phyloP scores from a whole-genome alignment of 257 asterid genomes.

The Vinca minor region DNA sequence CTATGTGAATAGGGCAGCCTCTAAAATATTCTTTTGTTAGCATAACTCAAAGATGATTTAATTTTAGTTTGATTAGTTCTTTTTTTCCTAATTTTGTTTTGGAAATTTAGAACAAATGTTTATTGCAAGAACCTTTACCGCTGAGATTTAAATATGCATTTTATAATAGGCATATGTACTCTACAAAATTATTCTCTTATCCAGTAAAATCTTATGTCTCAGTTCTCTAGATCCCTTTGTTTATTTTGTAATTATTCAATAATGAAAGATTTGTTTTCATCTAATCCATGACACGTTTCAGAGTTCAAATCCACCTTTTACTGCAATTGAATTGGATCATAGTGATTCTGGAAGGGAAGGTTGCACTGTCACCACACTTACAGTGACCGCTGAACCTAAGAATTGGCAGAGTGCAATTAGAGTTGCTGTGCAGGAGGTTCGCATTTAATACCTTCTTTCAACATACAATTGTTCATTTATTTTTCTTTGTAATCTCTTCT shows the following conservation, averaged over 20 bases:
- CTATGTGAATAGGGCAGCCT: constrained; percentile 3
- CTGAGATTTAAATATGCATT: neutral
- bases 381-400: constrained; percentile 90
- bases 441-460: constrained; percentile 15
- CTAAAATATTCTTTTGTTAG: neutral
- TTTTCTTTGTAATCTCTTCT: constrained; percentile 2
- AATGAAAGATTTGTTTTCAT: constrained; percentile 4
- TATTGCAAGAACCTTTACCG: neutral
- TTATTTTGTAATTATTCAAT: neutral
- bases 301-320: constrained; percentile 99
- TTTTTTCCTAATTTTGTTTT: neutral
- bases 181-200: neutral
- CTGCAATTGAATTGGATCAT: constrained; percentile 96
- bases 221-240: neutral
- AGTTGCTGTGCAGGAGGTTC: constrained; percentile 99
- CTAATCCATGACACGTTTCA: constrained; percentile 39
- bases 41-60: neutral
- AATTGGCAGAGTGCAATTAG: constrained; percentile 89
- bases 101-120: neutral
- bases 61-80: neutral
- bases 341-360: constrained; percentile 99
- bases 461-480: constrained; percentile 3
- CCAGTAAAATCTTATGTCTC: neutral
- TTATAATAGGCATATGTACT: neutral
- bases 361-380: constrained; percentile 95